Percentiles rank a stretch among this genome's conserved stretches.
Conservation (phyloP, 768 basidiomycete species). For the Boletus tomentosulus region DNA sequence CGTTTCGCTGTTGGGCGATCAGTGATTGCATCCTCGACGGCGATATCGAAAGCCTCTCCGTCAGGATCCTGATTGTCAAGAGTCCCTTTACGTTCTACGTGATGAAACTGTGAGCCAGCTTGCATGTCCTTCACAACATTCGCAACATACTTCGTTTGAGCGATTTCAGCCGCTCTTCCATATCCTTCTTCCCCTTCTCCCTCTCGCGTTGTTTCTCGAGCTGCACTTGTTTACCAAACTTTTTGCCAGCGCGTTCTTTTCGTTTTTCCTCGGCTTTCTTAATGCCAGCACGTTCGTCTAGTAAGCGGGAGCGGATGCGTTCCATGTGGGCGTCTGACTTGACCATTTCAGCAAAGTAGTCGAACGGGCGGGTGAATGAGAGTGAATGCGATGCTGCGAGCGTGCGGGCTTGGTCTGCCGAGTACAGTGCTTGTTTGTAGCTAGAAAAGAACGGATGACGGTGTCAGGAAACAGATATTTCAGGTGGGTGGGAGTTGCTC, state of each 20-base stretch:
- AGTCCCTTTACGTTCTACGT: constrained; percentile 76
- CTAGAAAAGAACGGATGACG: constrained; percentile 51
- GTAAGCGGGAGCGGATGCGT: constrained; percentile 81
- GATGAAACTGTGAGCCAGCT: constrained; percentile 2
- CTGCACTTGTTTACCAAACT: constrained; percentile 98
- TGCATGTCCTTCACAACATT: not conserved
- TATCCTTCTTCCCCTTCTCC: constrained; percentile 84
- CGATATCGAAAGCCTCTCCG: constrained; percentile 74
- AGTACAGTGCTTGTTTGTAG: constrained; percentile 92
- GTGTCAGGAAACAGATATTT: not conserved
- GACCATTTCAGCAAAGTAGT: constrained; percentile 99
- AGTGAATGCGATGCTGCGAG: constrained; percentile 77
- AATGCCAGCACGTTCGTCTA: constrained; percentile 85
- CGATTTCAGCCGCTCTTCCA: constrained; percentile 80
- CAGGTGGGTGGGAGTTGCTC: constrained; percentile 18
- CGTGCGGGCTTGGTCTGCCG: constrained; percentile 68
- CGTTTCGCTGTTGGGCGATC: constrained; percentile 64
- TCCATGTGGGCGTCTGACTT: constrained; percentile 98
- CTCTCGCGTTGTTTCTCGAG: constrained; percentile 90
- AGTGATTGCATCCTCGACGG: constrained; percentile 84
- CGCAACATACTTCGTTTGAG: constrained; percentile 75
- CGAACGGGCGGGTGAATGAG: constrained; percentile 86
- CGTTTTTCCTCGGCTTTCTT: constrained; percentile 91
- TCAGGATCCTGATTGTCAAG: constrained; percentile 59
- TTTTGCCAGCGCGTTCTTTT: constrained; percentile 91